Evolutionary conservation across 108 stramenopile species (phyloP).

Genomic region (Skeletonema tropicum): DNA sequence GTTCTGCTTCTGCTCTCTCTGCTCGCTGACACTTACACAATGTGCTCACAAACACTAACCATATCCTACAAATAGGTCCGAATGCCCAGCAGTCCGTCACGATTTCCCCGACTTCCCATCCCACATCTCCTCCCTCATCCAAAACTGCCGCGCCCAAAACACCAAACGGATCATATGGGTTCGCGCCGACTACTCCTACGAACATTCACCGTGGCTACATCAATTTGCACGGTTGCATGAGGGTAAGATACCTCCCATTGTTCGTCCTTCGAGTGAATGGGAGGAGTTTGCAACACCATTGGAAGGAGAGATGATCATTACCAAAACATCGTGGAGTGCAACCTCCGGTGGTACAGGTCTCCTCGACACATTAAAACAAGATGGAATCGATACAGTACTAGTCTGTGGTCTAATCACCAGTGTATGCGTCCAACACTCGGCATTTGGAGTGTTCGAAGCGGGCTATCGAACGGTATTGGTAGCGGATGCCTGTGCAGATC

Average conservation of each 20-base stretch:
- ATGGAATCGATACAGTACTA: conserved; percentile 61
- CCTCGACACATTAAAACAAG: conserved; percentile 36
- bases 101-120: conserved; percentile 67
- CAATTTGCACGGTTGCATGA: conserved; percentile 66
- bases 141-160: conserved; percentile 43
- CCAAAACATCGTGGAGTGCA: conserved; percentile 59
- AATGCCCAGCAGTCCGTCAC: conserved; percentile 57
- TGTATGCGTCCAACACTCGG: conserved; percentile 77
- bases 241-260: conserved; percentile 12
- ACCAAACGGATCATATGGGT: conserved; percentile 65
- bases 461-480: conserved; percentile 67
- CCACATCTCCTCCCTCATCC: conserved; percentile 31
- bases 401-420: conserved; percentile 72
- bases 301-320: conserved; percentile 55
- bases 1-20: no score
- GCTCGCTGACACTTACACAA: no score
- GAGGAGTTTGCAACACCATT: conserved; percentile 66
- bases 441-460: conserved; percentile 73
- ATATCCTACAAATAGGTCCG: conserved; percentile 53
- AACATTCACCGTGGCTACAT: conserved; percentile 61
- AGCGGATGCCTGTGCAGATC: conserved; percentile 67
- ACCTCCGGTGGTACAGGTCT: conserved; percentile 50
- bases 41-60: no score
- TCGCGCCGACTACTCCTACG: conserved; percentile 59
- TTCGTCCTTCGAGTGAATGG: conserved; percentile 31